A percentile compares a stretch with the other conserved stretches of the same genome.
These are phyloP conservation scores for Vachellia collinsii DNA, from an alignment of 306 rosid species.

Conservation along the genomic window DNA sequence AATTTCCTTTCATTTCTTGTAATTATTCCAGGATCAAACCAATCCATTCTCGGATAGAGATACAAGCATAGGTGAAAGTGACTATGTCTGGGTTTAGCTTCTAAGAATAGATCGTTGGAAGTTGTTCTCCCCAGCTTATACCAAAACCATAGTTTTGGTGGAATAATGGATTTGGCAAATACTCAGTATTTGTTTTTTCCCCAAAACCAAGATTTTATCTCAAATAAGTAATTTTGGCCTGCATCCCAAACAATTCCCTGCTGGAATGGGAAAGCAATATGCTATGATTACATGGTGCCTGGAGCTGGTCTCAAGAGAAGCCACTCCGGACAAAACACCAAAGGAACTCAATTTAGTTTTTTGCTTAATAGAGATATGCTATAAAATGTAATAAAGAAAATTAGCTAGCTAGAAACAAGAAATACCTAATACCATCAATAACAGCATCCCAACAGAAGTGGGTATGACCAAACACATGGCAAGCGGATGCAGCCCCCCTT, in stretches of 20 bases:
- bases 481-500: constrained; percentile 52
- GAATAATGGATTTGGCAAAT: no score
- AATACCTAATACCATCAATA: constrained; percentile 77
- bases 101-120: no score
- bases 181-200: no score
- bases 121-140: no score
- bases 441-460: constrained; percentile 86
- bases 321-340: constrained; percentile 9
- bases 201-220: no score
- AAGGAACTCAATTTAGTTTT: constrained; percentile 4
- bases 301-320: neutral
- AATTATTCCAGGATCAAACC: neutral
- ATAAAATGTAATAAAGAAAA: neutral
- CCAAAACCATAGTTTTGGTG: no score
- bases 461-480: constrained; percentile 88
- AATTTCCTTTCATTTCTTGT: neutral
- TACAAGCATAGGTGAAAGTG: neutral
- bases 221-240: no score
- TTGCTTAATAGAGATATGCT: neutral
- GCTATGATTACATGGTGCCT: neutral
- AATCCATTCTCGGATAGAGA: neutral
- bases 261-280: neutral
- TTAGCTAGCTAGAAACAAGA: constrained; percentile 1
- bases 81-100: no score
- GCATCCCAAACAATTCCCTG: no score